Evolutionary conservation across 2,329 filamentous ascomycete genomes (phyloP).

Genomic region (Claviceps sp.): DNA sequence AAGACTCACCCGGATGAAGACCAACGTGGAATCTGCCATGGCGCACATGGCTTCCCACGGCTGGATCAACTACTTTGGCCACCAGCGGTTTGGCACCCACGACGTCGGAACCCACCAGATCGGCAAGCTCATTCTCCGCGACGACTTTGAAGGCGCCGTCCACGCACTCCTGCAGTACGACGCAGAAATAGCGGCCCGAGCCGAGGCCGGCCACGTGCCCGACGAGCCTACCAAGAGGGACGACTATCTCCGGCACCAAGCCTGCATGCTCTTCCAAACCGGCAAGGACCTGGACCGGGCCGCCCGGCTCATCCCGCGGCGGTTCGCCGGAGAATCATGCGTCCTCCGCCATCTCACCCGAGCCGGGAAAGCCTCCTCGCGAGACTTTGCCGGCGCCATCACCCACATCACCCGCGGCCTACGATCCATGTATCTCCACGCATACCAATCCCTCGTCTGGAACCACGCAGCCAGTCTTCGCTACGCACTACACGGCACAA

Average conservation of each 20-base stretch:
- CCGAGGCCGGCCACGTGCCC: conserved; percentile 23
- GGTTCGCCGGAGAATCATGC: conserved; percentile 67
- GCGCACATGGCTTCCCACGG: conserved; percentile 57
- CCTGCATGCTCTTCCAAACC: conserved; percentile 60
- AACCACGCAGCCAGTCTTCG: conserved; percentile 73
- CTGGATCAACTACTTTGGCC: conserved; percentile 95
- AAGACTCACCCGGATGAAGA: conserved; percentile 17
- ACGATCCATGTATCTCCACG: conserved; percentile 89
- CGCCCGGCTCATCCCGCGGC: conserved; percentile 56
- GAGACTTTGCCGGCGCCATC: conserved; percentile 72
- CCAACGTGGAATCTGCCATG: conserved; percentile 43
- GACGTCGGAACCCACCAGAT: conserved; percentile 72
- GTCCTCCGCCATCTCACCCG: conserved; percentile 65
- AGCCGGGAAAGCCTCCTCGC: conserved; percentile 29
- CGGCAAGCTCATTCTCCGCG: conserved; percentile 71
- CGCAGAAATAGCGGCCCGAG: conserved; percentile 39
- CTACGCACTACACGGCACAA: conserved; percentile 58
- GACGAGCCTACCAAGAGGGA: conserved; percentile 50
- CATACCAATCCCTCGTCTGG: conserved; percentile 92
- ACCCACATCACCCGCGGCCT: conserved; percentile 68
- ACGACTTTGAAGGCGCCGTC: conserved; percentile 69
- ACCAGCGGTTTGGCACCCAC: conserved; percentile 93
- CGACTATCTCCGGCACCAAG: conserved; percentile 65
- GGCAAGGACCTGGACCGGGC: conserved; percentile 46
- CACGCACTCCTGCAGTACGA: conserved; percentile 65